A percentile compares a stretch with the other conserved stretches of the same genome.
These are phyloP conservation scores for Aspergillus sclerotioniger DNA, from an alignment of 495 filamentous ascomycete genomes.

Conservation along the genomic window DNA sequence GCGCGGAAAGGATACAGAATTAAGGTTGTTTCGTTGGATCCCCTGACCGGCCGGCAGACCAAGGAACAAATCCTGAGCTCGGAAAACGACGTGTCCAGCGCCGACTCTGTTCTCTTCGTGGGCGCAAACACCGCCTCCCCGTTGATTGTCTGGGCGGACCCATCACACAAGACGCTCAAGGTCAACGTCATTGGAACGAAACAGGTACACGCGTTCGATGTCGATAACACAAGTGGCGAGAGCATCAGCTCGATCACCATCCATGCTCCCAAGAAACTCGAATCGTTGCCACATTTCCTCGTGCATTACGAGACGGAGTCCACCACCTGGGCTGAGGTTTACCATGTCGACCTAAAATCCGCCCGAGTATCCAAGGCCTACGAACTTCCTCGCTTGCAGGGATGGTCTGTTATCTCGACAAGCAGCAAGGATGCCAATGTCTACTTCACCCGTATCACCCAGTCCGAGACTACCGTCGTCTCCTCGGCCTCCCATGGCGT, in stretches of 20 bases:
- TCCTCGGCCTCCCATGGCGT: slow-evolving; percentile 76
- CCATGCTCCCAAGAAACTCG: slow-evolving; percentile 68
- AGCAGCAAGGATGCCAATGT: slow-evolving; percentile 77
- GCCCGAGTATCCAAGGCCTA: slow-evolving; percentile 69
- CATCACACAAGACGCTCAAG: slow-evolving; percentile 61
- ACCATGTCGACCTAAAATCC: slow-evolving; percentile 71
- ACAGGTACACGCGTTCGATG: slow-evolving; percentile 47
- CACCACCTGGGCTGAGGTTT: slow-evolving; percentile 81
- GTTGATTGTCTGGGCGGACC: slow-evolving; percentile 80
- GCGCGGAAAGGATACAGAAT: slow-evolving; percentile 66
- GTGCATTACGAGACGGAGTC: slow-evolving; percentile 73
- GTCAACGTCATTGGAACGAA: slow-evolving; percentile 81
- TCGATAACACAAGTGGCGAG: slow-evolving; percentile 53
- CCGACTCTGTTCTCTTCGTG: slow-evolving; percentile 72
- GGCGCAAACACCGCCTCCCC: slow-evolving; percentile 81
- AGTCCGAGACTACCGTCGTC: slow-evolving; percentile 66
- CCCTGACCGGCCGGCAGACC: slow-evolving; percentile 62
- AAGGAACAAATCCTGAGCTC: slow-evolving; percentile 66
- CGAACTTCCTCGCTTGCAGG: slow-evolving; percentile 63
- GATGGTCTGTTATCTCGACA: slow-evolving; percentile 72
- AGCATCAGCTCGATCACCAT: slow-evolving; percentile 65
- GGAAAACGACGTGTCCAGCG: slow-evolving; percentile 66
- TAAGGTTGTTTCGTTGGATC: slow-evolving; percentile 70
- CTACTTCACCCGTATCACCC: slow-evolving; percentile 79
- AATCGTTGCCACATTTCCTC: slow-evolving; percentile 74